Base-by-base conservation (phyloP, 352 stramenopile species). In the Phytophthora litchii region DNA sequence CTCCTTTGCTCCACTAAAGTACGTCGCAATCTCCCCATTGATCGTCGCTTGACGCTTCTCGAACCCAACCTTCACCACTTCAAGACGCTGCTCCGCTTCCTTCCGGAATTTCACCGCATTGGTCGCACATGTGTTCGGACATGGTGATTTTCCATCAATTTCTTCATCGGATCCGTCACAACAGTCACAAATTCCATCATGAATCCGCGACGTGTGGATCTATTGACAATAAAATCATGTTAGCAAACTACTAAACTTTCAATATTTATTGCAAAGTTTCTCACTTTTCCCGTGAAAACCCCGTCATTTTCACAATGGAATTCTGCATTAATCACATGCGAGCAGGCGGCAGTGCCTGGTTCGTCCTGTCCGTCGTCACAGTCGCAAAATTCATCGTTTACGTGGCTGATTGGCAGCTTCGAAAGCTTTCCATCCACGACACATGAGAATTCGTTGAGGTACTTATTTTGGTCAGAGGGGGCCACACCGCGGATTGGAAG, bases 151-250 rank as follows among this genome's bases (percentile, higher is more conserved):
- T 0, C 46, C 47, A 4, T 21, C 14, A 9, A 57, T n/a, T 41
- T 68, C 70, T 59, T 99, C 97, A 56, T 99, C 96, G 12, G 82
- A 84, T 10, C 96, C 97, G 64, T 99, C 95, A 54, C 97, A 99
- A 72, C 97, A 99, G 79, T 99, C 96, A 63, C 97, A 99, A 50
- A 99, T 83, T 9, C 91, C 93, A 67, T 99, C 97, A 37, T 96
- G 72, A 20, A 99, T 63, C 13, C 86, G 70, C 1, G 89, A 97
- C 4, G 84, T 84, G 10, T 89, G 83, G 32, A 91, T 86, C 63
- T 86, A 73, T 16, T 29, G 41, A 48, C 21, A 13, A 45, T 13
- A 35, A 35, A 14, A 52, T 31, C 19, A 48, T 53, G 16, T 20
- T 43, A 50, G 16, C 0, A 36, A 1, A 13, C 27, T 21, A 4